Base-by-base conservation (phyloP, 495 filamentous ascomycete genomes). In the Penicillium tannophilum region DNA sequence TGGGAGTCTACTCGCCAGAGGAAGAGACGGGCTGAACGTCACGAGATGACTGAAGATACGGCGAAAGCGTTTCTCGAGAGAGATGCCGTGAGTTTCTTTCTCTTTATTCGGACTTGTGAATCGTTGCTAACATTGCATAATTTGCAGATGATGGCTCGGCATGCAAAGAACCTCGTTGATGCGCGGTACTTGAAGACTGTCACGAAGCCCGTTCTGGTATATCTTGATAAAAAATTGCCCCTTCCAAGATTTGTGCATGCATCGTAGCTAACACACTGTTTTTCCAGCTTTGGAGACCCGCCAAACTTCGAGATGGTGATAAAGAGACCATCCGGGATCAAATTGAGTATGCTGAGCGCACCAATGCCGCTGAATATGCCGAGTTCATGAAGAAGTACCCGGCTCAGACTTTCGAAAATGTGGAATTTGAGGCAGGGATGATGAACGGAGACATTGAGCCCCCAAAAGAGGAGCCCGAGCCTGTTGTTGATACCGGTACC, bases 241-340 rank as follows among this genome's bases (percentile, higher is more conserved):
- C 6, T 19, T 44, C 23, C 17, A 24, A 16, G 6, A 1, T 14
- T 7, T 28, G 20, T 55, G 14, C 19, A 42, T 12, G 16, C 12
- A 9, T 55, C 14, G 48, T 52, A 2, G 47, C 54, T 64, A 58
- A 64, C 26, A 30, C 19, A 26, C 20, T 23, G 52, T 36, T 42
- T 43, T 4, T 64, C 4, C 28, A 97, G 93, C 93, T 87, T 72
- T 98, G 96, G 72, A 88, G 88, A 51, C 94, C 94, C 6, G 97
- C 90, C 88, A 85, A 93, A 65, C 76, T 89, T 52, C 82, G 83
- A 30, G 72, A 80, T 5, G 79, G 79, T 17, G 84, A 90, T 57
- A 85, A 88, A 56, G 82, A 77, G 10, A 77, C 74, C 39, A 88
- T 91, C 70, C 75, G 76, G 52, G 71, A 76, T 14, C 88, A 91